These are phyloP conservation scores for Tubosaeta brunneosetosa DNA, from an alignment of 768 basidiomycete species.

Conservation along the genomic window DNA sequence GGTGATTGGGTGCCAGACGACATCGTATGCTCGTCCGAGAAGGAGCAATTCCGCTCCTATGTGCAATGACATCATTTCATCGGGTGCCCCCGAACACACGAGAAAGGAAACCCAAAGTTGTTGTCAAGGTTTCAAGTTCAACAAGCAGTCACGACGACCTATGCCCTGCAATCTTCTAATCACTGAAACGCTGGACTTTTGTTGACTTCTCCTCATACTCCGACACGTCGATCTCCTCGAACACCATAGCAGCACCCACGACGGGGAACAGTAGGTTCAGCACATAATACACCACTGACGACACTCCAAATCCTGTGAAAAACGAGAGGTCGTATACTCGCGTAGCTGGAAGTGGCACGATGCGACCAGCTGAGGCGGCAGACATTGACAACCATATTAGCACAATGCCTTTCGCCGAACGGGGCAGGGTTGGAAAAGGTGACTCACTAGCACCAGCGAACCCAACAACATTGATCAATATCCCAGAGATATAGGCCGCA, in stretches of 20 bases:
- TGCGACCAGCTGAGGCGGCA: constrained; percentile 42
- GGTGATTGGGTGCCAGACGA: constrained; percentile 50
- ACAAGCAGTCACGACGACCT: background rate
- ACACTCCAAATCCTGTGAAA: constrained; percentile 78
- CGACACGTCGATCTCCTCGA: constrained; percentile 58
- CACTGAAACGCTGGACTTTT: background rate
- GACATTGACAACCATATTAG: background rate
- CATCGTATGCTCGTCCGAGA: constrained; percentile 6
- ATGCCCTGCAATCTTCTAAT: background rate
- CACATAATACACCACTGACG: constrained; percentile 56
- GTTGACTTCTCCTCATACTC: constrained; percentile 9
- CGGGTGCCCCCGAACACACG: constrained; percentile 20
- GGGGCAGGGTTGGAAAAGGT: background rate
- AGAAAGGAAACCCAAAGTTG: constrained; percentile 5
- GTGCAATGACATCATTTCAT: constrained; percentile 24
- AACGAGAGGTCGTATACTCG: constrained; percentile 74
- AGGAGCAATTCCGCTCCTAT: background rate
- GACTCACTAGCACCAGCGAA: constrained; percentile 69
- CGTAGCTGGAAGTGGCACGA: constrained; percentile 65
- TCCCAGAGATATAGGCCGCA: constrained; percentile 64
- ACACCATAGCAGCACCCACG: constrained; percentile 42
- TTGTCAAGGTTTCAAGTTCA: too few relatives aligned
- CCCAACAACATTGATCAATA: constrained; percentile 78
- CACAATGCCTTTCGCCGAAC: background rate
- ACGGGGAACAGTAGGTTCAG: constrained; percentile 62